These are phyloP conservation scores for Fraxinus excelsior DNA, from an alignment of 257 asterid species.

Conservation along the genomic window DNA sequence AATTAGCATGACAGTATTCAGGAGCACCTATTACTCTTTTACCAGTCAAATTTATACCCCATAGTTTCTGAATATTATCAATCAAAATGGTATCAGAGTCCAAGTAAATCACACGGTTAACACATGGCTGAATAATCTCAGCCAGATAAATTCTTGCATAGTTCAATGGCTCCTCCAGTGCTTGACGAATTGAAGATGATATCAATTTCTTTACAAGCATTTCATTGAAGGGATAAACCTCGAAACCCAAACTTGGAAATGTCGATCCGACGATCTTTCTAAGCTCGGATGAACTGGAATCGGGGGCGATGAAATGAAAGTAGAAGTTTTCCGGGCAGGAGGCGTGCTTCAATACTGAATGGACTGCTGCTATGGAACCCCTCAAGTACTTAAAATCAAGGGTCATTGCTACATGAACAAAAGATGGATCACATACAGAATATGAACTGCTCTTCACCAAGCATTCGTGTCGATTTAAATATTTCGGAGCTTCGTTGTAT, in stretches of 20 bases:
- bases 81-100: constrained; percentile 62
- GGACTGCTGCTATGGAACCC: constrained; percentile 71
- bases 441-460: neutral
- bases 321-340: constrained; percentile 60
- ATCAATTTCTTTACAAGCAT: constrained; percentile 38
- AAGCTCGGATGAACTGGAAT: constrained; percentile 24
- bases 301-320: constrained; percentile 55
- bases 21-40: constrained; percentile 70
- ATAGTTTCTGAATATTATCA: constrained; percentile 50
- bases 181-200: constrained; percentile 60
- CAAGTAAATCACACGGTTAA: constrained; percentile 51
- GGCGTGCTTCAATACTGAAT: constrained; percentile 55
- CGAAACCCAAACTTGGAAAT: constrained; percentile 52
- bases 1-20: constrained; percentile 53
- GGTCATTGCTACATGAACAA: constrained; percentile 61
- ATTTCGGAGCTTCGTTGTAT: constrained; percentile 44
- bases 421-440: constrained; percentile 39
- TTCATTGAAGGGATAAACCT: constrained; percentile 45
- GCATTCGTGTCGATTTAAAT: constrained; percentile 41
- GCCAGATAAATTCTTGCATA: constrained; percentile 68
- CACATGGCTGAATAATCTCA: constrained; percentile 45
- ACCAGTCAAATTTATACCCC: constrained; percentile 34
- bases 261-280: constrained; percentile 28
- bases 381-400: constrained; percentile 62
- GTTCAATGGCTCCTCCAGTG: constrained; percentile 65